phyloP scores from a whole-genome alignment of 148 eudicot species.

The Vaccinium corymbosum region DNA sequence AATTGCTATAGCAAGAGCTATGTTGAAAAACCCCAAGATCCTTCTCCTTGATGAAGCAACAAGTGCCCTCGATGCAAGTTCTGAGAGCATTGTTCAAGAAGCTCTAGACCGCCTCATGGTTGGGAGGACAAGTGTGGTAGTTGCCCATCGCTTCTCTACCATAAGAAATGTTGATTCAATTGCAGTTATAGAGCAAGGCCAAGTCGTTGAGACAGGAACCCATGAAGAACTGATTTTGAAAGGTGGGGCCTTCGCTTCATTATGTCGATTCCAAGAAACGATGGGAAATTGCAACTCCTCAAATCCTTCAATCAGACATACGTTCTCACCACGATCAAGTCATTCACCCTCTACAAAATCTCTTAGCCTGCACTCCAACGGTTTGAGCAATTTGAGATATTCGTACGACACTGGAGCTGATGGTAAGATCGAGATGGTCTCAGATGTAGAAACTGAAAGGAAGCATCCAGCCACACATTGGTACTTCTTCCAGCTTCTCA shows the following conservation, averaged over 20 bases:
- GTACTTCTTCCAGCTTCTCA: slow-evolving; percentile 74
- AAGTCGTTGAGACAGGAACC: slow-evolving; percentile 90
- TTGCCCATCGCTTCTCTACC: slow-evolving; percentile 97
- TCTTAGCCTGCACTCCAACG: slow-evolving; percentile 84
- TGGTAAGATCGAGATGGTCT: slow-evolving; percentile 90
- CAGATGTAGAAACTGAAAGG: slow-evolving; percentile 75
- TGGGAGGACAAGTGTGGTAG: slow-evolving; percentile 92
- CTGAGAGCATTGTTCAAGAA: slow-evolving; percentile 95
- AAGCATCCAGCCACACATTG: slow-evolving; percentile 69
- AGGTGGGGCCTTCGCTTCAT: slow-evolving; percentile 78
- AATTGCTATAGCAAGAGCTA: slow-evolving; percentile 97
- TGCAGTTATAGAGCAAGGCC: slow-evolving; percentile 89
- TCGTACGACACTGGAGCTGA: slow-evolving; percentile 83
- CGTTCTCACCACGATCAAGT: slow-evolving; percentile 69
- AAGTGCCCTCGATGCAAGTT: slow-evolving; percentile 91
- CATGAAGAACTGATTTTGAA: slow-evolving; percentile 86
- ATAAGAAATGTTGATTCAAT: slow-evolving; percentile 89
- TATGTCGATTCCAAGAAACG: slow-evolving; percentile 92
- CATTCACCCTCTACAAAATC: slow-evolving; percentile 83
- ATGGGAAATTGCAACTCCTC: slow-evolving; percentile 80
- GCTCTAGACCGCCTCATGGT: slow-evolving; percentile 98
- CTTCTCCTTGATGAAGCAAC: slow-evolving; percentile 98
- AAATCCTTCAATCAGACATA: slow-evolving; percentile 78
- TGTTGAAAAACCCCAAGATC: slow-evolving; percentile 92
- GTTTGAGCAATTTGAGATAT: slow-evolving; percentile 83